Evolutionary conservation across 225 moss, liverwort and hornwort genomes (phyloP).

Genomic region (Polytrichum formosum): DNA sequence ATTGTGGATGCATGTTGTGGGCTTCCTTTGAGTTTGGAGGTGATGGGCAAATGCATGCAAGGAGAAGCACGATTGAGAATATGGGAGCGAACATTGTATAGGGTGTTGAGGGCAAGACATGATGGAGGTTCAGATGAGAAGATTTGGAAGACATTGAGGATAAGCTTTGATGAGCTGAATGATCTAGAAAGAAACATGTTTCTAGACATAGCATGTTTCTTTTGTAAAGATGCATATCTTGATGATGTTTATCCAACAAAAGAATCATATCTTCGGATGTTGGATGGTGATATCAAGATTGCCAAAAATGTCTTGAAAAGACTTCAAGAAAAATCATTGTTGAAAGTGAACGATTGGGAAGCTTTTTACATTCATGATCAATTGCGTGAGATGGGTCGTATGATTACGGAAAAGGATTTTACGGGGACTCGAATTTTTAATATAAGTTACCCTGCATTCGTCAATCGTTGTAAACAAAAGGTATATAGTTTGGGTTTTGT

Average conservation of each 20-base stretch:
- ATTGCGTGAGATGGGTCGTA: slow-evolving; percentile 2
- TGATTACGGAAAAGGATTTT: no score
- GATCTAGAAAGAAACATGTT: background rate
- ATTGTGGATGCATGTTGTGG: background rate
- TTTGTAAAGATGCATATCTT: background rate
- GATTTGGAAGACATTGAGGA: slow-evolving; percentile 4
- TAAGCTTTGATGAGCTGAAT: slow-evolving; percentile 5
- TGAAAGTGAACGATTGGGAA: background rate
- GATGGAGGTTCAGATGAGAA: background rate
- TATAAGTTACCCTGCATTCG: no score
- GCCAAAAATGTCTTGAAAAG: background rate
- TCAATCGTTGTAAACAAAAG: no score
- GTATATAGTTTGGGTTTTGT: no score
- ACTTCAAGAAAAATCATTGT: background rate
- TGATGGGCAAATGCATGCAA: background rate
- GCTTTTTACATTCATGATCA: background rate
- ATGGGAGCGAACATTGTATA: slow-evolving; percentile 4
- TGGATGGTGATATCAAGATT: background rate
- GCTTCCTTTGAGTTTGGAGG: slow-evolving; percentile 9
- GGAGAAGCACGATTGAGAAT: background rate
- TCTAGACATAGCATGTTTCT: slow-evolving; percentile 3
- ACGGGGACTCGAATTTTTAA: no score
- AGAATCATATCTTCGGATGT: background rate
- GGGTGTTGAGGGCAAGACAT: background rate
- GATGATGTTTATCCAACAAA: background rate